Evolutionary conservation across 768 basidiomycete species (phyloP), one percentile per base, ranked within the genome.

Genomic region (Galerina sulciceps): DNA sequence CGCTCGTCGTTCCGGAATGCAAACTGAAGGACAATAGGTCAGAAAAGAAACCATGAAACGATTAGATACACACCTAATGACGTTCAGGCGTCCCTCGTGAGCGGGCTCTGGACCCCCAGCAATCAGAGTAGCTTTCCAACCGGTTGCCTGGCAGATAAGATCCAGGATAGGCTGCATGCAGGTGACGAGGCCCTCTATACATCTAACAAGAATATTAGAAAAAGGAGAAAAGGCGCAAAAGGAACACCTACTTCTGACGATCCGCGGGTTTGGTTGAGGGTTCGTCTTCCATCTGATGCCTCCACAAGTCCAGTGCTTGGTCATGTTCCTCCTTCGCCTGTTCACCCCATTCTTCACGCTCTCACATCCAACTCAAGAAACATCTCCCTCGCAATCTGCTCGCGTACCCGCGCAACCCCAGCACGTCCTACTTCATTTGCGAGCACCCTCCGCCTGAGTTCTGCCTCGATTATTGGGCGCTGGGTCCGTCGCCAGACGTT

Each of bases 81-180:
- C 38, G 18, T 48, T 61, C 15, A 61, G 26, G 3, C n/a, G 37
- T 10, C 60, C 60, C 5, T 37, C 49, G 17, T 22, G 18, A 4
- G 60, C 55, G 8, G 60, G 60, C 45, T 61, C 60, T 2, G 60
- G 60, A 15, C 60, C 60, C 18, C 55, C 55, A 34, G 26, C 50
- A 10, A 61, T 53, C 6, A 57, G 13, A 3, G 55, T 57, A 10
- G 51, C 35, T 23, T 57, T 57, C 60, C 49, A 57, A 6, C 56
- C 56, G 15, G 60, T 61, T 6, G 55, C 55, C 34, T 53, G 35
- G 34, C 51, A 58, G 20, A 61, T 37, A n/a, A 40, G 15, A 26
- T 61, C 60, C 1, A 61, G 20, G 20, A 61, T 53, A 14, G 60
- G 60, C 37, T 57, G 35, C 4, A 57, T 20, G 22, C 53, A 45